Evolutionary conservation across 805 yeast species (phyloP).

Genomic region (Saccharomycopsis fibuligera): DNA sequence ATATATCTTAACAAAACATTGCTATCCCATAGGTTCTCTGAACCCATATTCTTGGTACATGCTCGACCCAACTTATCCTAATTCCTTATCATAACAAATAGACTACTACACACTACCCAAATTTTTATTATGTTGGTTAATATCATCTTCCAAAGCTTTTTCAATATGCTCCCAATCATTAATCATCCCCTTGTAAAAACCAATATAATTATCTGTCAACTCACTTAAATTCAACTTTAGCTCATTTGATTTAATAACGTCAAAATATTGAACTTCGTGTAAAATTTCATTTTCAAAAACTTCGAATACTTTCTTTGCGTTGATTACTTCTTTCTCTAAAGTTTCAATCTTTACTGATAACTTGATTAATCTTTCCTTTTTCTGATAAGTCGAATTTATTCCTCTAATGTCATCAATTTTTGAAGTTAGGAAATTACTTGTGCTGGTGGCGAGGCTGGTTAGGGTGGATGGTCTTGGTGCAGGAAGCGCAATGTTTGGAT

Average conservation of each 20-base stretch:
- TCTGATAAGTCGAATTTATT: conserved; percentile 37
- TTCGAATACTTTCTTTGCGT: conserved; percentile 44
- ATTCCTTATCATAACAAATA: too few relatives aligned
- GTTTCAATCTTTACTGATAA: conserved; percentile 43
- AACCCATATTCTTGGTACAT: too few relatives aligned
- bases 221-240: conserved; percentile 61
- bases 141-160: conserved; percentile 25
- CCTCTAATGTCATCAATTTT: conserved; percentile 60
- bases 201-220: conserved; percentile 72
- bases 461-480: conserved; percentile 21
- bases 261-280: conserved; percentile 62
- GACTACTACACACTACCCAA: too few relatives aligned
- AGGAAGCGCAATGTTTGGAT: conserved; percentile 18
- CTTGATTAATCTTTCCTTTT: conserved; percentile 46
- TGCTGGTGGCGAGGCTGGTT: conserved; percentile 16
- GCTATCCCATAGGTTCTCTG: too few relatives aligned
- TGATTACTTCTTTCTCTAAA: conserved; percentile 43
- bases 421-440: conserved; percentile 43
- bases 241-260: conserved; percentile 71
- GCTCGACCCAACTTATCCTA: too few relatives aligned
- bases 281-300: conserved; percentile 51
- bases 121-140: conserved; percentile 7
- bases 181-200: conserved; percentile 62
- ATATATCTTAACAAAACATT: too few relatives aligned
- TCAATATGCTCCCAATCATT: conserved; percentile 65